phyloP scores from a whole-genome alignment of 208 protist genomes.

The Trypanosoma congolense region DNA sequence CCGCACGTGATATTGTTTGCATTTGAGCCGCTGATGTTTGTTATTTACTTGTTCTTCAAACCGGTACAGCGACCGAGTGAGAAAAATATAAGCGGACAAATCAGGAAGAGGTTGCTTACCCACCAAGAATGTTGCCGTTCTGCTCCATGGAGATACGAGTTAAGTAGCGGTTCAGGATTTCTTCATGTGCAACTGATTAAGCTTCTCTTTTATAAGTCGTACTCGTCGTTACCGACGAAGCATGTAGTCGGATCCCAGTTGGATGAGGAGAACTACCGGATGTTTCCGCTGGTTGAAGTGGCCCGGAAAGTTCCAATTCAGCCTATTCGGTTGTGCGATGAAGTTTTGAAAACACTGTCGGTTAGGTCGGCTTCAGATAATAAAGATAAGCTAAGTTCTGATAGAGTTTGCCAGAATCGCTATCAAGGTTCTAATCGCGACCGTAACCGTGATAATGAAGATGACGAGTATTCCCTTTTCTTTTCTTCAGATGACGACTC shows the following conservation, averaged over 20 bases:
- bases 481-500: too few species aligned
- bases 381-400: too few species aligned
- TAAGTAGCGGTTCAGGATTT: conserved; percentile 53
- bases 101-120: conserved; percentile 45
- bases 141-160: conserved; percentile 36
- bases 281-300: conserved; percentile 50
- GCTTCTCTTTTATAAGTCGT: conserved; percentile 52
- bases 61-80: conserved; percentile 26
- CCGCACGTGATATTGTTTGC: conserved; percentile 55
- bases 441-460: too few species aligned
- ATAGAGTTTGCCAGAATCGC: too few species aligned
- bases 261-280: conserved; percentile 67
- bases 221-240: conserved; percentile 43
- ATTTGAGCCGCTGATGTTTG: conserved; percentile 58
- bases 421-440: too few species aligned
- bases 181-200: conserved; percentile 46
- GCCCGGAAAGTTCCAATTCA: conserved; percentile 8
- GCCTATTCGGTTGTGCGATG: background rate
- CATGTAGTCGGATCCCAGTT: conserved; percentile 43
- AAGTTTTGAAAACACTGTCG: too few species aligned
- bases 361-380: too few species aligned
- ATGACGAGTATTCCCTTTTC: too few species aligned
- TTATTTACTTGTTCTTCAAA: conserved; percentile 60
- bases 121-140: conserved; percentile 38
- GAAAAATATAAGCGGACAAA: conserved; percentile 34